Evolutionary conservation across 1,284 basidiomycete genomes (phyloP), one percentile per base, ranked within the genome.

Genomic region (Pholiota adiposa): DNA sequence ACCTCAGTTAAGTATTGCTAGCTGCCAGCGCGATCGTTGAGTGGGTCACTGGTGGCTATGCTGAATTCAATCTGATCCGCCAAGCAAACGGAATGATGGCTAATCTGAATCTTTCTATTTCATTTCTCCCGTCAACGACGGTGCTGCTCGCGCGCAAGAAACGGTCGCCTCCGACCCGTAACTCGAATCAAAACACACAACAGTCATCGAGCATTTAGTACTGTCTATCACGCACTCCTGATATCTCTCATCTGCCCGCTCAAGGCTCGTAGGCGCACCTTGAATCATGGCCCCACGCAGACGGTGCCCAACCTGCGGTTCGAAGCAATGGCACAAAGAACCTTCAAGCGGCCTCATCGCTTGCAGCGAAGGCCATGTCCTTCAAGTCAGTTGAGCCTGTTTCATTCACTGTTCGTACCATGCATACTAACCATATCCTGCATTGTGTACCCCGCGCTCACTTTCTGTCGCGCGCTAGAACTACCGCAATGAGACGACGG

Each of bases 241-340:
- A 33, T 5, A 33, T n/a, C 31, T 33, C 31, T 6, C 31, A 33
- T 33, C 31, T 33, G 12, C 31, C 31, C 31, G 31, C 5, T 5
- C 31, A 5, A 33, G 6, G 12, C 31, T 33, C 31, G 12, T 5
- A 12, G 4, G 4, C 14, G 14, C 44, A 23, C 14, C 1, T n/a
- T n/a, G 12, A 3, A n/a, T 19, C 27, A 88, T 89, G 88, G 80
- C 83, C 1, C 82, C 79, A 16, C 80, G 82, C 52, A 79, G 78
- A 59, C 81, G 81, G 40, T 93, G 90, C 67, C 78, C 81, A 0
- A 80, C 86, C 23, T 93, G 91, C 67, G 83, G 86, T n/a, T 91
- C 91, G 19, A 84, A 82, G 56, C 83, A 88, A 72, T 93, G 91
- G 91, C 86, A 88, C 66, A 92, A 92, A 69, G 89, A 91, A 58